phyloP scores from a whole-genome alignment of 306 rosid species.

The Albizia julibrissin region DNA sequence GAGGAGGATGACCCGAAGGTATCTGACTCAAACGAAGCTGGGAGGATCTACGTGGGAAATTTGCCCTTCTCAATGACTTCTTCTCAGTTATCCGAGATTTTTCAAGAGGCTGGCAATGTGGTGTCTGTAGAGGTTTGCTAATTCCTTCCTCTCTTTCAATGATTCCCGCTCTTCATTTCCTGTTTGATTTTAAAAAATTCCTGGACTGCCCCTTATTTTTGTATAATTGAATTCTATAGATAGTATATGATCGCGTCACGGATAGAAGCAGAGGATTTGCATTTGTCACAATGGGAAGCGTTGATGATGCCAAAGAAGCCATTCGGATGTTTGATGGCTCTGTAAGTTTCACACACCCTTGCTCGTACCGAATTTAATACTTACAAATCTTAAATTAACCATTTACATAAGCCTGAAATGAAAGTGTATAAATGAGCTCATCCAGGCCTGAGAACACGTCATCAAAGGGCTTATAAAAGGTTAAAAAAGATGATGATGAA shows the following conservation, averaged over 20 bases:
- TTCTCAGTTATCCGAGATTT: conserved; percentile 61
- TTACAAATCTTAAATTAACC: neutral
- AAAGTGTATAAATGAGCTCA: neutral
- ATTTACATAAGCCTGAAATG: neutral
- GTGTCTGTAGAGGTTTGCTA: conserved; percentile 69
- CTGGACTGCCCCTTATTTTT: conserved; percentile 1
- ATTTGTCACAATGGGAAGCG: conserved; percentile 79
- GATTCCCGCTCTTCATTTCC: neutral
- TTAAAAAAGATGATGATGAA: neutral
- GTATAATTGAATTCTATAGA: conserved; percentile 45
- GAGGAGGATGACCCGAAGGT: conserved; percentile 40
- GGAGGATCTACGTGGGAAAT: conserved; percentile 88
- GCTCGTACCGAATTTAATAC: neutral
- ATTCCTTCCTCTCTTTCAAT: neutral
- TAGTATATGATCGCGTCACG: conserved; percentile 86
- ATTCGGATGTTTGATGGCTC: conserved; percentile 89
- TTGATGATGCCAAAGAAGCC: conserved; percentile 84
- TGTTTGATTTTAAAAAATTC: neutral
- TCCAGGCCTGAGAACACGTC: neutral
- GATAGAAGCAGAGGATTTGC: conserved; percentile 95
- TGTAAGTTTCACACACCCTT: conserved; percentile 49
- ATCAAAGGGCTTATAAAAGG: neutral
- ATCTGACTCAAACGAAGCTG: conserved; percentile 51
- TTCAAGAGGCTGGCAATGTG: conserved; percentile 80
- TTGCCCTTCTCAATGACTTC: conserved; percentile 74